Conservation (phyloP, 2,329 filamentous ascomycete genomes). For the Clonostachys solani region DNA sequence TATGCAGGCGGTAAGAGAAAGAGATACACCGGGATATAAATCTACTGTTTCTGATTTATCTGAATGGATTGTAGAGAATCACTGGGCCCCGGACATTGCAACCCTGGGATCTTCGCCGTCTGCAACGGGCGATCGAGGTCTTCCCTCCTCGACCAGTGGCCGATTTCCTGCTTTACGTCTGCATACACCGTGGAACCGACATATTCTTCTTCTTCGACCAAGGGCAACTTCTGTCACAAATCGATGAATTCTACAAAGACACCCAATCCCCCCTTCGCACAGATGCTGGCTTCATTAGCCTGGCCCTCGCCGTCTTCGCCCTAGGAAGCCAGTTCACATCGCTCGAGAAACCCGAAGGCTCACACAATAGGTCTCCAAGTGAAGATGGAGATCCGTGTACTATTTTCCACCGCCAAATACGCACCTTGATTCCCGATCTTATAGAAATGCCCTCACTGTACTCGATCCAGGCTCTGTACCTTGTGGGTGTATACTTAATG, state of each 20-base stretch:
- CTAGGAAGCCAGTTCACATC: slow-evolving; percentile 26
- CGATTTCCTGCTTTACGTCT: slow-evolving; percentile 19
- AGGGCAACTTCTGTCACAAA: slow-evolving; percentile 11
- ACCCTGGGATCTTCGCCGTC: slow-evolving; percentile 9
- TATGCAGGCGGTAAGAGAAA: slow-evolving; percentile 9
- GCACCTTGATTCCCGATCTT: slow-evolving; percentile 20
- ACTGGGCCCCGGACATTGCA: slow-evolving; percentile 6
- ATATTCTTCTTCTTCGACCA: slow-evolving; percentile 23
- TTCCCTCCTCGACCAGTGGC: slow-evolving; percentile 18
- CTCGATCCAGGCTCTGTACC: slow-evolving; percentile 23
- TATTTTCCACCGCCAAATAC: slow-evolving; percentile 20
- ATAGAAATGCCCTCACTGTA: slow-evolving; percentile 22
- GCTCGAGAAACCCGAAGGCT: slow-evolving; percentile 14
- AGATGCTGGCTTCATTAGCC: slow-evolving; percentile 16
- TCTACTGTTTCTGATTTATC: background rate
- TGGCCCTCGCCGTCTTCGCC: slow-evolving; percentile 16
- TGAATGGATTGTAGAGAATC: slow-evolving; percentile 3
- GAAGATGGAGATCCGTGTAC: slow-evolving; percentile 16
- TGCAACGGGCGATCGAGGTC: slow-evolving; percentile 11
- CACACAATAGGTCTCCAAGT: background rate
- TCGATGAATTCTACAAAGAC: slow-evolving; percentile 16
- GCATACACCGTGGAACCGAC: slow-evolving; percentile 17
- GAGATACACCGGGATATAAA: background rate
- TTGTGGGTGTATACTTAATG: slow-evolving; percentile 26
- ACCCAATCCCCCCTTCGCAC: slow-evolving; percentile 8